phyloP scores from a whole-genome alignment of 2,329 filamentous ascomycete species.

The Fusarium sp. region DNA sequence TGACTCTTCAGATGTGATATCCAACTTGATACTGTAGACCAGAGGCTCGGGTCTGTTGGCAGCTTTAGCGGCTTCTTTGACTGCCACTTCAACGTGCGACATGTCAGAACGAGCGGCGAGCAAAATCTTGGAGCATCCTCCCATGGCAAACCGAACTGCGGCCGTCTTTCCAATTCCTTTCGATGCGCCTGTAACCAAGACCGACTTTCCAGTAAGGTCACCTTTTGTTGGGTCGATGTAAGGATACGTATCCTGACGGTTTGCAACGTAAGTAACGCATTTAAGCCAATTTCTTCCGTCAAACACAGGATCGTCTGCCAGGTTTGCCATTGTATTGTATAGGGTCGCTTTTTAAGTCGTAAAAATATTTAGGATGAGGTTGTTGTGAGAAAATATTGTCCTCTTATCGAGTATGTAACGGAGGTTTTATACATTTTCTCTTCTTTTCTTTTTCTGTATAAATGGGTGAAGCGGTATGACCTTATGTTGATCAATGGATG shows the following conservation, averaged over 20 bases:
- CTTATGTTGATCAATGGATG: background rate
- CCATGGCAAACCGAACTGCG: conserved; percentile 65
- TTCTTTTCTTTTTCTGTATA: background rate
- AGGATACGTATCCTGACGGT: conserved; percentile 54
- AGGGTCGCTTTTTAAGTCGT: background rate
- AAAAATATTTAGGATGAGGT: background rate
- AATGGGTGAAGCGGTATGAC: background rate
- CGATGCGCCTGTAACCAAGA: conserved; percentile 23
- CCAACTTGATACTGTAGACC: conserved; percentile 56
- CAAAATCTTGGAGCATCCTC: conserved; percentile 63
- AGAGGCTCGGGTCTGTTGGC: conserved; percentile 47
- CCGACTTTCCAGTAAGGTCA: conserved; percentile 53
- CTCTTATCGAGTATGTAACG: rapidly evolving
- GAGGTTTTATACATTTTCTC: background rate
- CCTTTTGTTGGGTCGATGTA: conserved; percentile 59
- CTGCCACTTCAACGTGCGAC: conserved; percentile 47
- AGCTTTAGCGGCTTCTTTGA: conserved; percentile 50
- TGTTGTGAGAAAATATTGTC: background rate
- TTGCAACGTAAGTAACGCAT: background rate
- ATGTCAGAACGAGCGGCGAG: conserved; percentile 63
- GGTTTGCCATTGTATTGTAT: background rate
- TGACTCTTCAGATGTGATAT: conserved; percentile 51
- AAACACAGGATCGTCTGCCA: background rate
- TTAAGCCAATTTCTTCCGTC: background rate
- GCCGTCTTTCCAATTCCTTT: conserved; percentile 57